Evolutionary conservation across 2,329 filamentous ascomycete genomes (phyloP).

Genomic region (Penicillium olsonii): DNA sequence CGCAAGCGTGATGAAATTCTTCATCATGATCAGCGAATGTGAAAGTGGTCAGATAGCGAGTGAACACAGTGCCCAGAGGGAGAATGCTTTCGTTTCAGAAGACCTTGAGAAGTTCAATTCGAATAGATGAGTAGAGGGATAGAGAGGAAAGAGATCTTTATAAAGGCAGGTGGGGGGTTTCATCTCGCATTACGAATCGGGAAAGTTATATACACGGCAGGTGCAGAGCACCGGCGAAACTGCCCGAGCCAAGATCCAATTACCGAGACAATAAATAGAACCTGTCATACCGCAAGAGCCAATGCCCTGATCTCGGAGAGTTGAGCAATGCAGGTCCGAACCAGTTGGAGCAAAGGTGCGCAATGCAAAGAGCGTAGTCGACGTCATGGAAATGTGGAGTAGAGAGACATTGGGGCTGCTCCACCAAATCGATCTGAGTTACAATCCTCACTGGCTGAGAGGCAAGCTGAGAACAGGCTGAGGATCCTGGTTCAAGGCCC

Average conservation of each 20-base stretch:
- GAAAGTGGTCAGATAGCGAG: slow-evolving; percentile 9
- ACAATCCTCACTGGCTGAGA: slow-evolving; percentile 12
- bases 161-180: slow-evolving; percentile 2
- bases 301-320: slow-evolving; percentile 7
- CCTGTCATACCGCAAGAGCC: slow-evolving; percentile 7
- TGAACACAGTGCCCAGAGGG: slow-evolving; percentile 3
- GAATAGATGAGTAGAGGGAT: background rate
- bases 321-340: slow-evolving; percentile 13
- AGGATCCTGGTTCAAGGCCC: slow-evolving; percentile 6
- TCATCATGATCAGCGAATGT: slow-evolving; percentile 33
- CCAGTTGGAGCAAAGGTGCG: slow-evolving; percentile 22
- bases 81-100: background rate
- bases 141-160: slow-evolving; percentile 9
- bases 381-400: slow-evolving; percentile 25
- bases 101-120: too few relatives aligned
- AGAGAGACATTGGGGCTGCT: slow-evolving; percentile 9
- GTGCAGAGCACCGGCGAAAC: slow-evolving; percentile 8
- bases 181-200: slow-evolving; percentile 5
- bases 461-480: background rate
- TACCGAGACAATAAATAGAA: slow-evolving; percentile 8
- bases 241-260: slow-evolving; percentile 13
- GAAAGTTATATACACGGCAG: background rate
- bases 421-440: slow-evolving; percentile 9
- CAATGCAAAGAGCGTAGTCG: slow-evolving; percentile 2
- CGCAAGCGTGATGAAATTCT: slow-evolving; percentile 39